These are phyloP conservation scores for Fusarium equiseti DNA, from an alignment of 2,329 filamentous ascomycete genomes.

Conservation along the genomic window DNA sequence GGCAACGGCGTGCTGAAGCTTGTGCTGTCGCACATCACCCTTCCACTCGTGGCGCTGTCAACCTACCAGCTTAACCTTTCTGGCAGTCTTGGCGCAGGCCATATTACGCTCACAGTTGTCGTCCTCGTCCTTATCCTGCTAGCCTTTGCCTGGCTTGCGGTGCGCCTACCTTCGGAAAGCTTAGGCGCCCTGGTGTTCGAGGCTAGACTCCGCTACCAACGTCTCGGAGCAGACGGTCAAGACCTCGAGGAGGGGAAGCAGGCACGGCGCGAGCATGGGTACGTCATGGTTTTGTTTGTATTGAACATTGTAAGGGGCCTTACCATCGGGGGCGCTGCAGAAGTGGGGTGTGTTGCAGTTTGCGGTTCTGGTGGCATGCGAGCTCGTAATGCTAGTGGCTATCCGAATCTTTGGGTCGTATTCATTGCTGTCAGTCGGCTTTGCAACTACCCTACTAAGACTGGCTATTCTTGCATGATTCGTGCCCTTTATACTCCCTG, in stretches of 20 bases:
- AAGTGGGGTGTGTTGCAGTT: not conserved
- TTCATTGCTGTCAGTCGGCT: not conserved
- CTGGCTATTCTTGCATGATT: not conserved
- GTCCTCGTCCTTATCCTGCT: not conserved
- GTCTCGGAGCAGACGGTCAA: not conserved
- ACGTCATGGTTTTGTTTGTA: not conserved
- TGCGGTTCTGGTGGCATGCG: not conserved
- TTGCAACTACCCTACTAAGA: not conserved
- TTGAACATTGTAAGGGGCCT: not conserved
- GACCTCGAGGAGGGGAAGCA: too few species aligned
- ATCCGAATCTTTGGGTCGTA: not conserved
- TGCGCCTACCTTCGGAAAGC: not conserved
- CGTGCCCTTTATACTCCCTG: not conserved
- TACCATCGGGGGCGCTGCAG: not conserved
- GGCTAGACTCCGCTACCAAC: not conserved
- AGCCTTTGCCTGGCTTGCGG: not conserved
- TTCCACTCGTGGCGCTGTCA: not conserved
- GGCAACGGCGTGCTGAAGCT: not conserved
- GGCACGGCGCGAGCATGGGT: not conserved
- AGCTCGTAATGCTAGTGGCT: not conserved
- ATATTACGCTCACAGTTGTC: not conserved
- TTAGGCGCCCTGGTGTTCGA: not conserved
- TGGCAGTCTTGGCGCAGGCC: not conserved
- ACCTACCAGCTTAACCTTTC: not conserved
- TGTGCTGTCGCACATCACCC: not conserved